Evolutionary conservation across 116 monocot species (phyloP).

Genomic region (Posidonia oceanica): DNA sequence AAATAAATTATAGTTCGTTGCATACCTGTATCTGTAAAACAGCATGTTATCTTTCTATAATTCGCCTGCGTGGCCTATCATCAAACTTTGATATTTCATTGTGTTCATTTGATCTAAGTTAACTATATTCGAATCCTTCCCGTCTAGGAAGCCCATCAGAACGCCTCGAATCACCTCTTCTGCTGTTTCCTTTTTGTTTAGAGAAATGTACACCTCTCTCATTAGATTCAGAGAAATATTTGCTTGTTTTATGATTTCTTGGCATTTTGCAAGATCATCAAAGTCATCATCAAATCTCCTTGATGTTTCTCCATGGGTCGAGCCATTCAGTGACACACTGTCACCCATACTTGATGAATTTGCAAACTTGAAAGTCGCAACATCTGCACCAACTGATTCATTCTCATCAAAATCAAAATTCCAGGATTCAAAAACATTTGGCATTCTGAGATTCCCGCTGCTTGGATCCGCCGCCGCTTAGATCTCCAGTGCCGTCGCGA

Average conservation of each 20-base stretch:
- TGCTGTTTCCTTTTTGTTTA: too few relatives aligned
- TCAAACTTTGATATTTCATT: too few relatives aligned
- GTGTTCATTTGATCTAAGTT: neutral
- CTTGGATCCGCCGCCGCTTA: too few relatives aligned
- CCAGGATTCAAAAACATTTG: slow-evolving; percentile 71
- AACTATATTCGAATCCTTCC: neutral
- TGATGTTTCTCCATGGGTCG: slow-evolving; percentile 13
- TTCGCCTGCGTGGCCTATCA: slow-evolving; percentile 3
- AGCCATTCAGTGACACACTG: slow-evolving; percentile 10
- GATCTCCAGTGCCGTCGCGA: too few relatives aligned
- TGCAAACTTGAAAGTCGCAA: slow-evolving; percentile 96
- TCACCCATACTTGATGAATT: slow-evolving; percentile 35
- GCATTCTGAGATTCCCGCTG: slow-evolving; percentile 19
- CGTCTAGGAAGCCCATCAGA: neutral
- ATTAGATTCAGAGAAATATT: slow-evolving; percentile 23
- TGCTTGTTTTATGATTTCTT: slow-evolving; percentile 12
- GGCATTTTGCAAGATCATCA: neutral
- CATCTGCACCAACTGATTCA: slow-evolving; percentile 90
- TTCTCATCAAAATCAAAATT: slow-evolving; percentile 99
- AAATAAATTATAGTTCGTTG: neutral
- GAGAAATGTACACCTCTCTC: slow-evolving; percentile 10
- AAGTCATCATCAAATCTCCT: slow-evolving; percentile 21
- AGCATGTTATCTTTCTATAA: slow-evolving; percentile 10
- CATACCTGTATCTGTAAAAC: neutral
- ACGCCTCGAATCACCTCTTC: neutral